Percentiles rank a stretch among this genome's conserved stretches.
phyloP scores from a whole-genome alignment of 2,329 filamentous ascomycete genomes.

The Akanthomyces dipterigenus region DNA sequence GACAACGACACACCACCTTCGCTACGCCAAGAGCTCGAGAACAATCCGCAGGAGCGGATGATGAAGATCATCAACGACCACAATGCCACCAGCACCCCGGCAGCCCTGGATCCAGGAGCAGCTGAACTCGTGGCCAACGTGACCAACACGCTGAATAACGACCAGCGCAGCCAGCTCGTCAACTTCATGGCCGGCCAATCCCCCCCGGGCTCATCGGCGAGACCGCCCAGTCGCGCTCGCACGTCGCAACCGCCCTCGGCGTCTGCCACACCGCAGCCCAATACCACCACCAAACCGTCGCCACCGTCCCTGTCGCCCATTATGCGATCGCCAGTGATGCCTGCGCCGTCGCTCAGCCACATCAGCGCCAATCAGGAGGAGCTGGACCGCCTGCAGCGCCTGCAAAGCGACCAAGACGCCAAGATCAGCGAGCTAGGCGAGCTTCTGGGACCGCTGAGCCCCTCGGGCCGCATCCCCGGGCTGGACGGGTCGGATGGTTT shows the following conservation, averaged over 20 bases:
- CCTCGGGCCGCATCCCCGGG: conserved; percentile 71
- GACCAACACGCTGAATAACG: conserved; percentile 46
- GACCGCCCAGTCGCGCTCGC: conserved; percentile 3
- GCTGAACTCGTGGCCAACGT: conserved; percentile 46
- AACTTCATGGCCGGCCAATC: conserved; percentile 50
- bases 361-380: conserved; percentile 66
- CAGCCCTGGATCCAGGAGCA: conserved; percentile 47
- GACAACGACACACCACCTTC: conserved; percentile 47
- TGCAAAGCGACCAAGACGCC: conserved; percentile 72
- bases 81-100: conserved; percentile 45
- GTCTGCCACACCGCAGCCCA: conserved; percentile 15
- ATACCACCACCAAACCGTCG: conserved; percentile 20
- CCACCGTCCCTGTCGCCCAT: conserved; percentile 42
- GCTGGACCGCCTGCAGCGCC: conserved; percentile 68
- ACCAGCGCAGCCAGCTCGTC: conserved; percentile 52
- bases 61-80: conserved; percentile 61
- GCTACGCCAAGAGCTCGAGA: conserved; percentile 49
- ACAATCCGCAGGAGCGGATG: conserved; percentile 54
- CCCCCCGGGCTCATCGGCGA: conserved; percentile 18
- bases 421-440: conserved; percentile 70
- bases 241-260: conserved; percentile 17
- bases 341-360: conserved; percentile 49
- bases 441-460: conserved; percentile 71
- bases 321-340: conserved; percentile 36
- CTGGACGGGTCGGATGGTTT: conserved; percentile 37